Percentiles rank a stretch among this genome's conserved stretches.
Evolutionary conservation across 2,329 filamentous ascomycete genomes (phyloP).

Genomic region (Orbilia blumenaviensis): DNA sequence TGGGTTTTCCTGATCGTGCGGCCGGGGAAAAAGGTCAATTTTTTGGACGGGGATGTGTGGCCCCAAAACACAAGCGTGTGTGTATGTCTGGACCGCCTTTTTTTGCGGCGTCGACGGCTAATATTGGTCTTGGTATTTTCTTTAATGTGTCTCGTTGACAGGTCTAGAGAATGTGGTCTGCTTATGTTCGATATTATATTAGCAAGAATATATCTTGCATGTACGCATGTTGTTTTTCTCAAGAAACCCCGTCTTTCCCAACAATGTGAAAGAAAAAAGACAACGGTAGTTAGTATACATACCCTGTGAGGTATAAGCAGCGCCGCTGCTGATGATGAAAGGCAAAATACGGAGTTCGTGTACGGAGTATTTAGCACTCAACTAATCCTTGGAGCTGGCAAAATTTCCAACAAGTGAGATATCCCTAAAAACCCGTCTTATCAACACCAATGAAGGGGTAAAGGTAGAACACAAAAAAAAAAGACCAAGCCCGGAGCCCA

Average conservation of each 20-base stretch:
- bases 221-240: background rate
- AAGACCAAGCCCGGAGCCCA: background rate
- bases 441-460: constrained; percentile 19
- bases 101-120: constrained; percentile 37
- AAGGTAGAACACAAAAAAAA: too few relatives aligned
- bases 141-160: too few relatives aligned
- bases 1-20: constrained; percentile 15
- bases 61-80: too few relatives aligned
- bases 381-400: constrained; percentile 22
- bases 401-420: background rate
- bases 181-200: constrained; percentile 9
- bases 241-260: too few relatives aligned
- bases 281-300: background rate
- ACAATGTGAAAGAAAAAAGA: too few relatives aligned
- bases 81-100: too few relatives aligned
- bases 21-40: background rate
- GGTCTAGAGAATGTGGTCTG: background rate
- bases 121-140: constrained; percentile 42
- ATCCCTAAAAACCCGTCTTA: background rate
- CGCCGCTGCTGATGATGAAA: background rate
- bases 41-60: background rate
- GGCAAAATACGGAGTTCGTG: background rate
- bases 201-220: constrained; percentile 1
- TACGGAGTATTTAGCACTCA: background rate
- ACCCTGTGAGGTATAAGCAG: background rate